Evolutionary conservation across 768 basidiomycete species (phyloP), one percentile per base, ranked within the genome.

Genomic region (Pulveroboletus sp.): DNA sequence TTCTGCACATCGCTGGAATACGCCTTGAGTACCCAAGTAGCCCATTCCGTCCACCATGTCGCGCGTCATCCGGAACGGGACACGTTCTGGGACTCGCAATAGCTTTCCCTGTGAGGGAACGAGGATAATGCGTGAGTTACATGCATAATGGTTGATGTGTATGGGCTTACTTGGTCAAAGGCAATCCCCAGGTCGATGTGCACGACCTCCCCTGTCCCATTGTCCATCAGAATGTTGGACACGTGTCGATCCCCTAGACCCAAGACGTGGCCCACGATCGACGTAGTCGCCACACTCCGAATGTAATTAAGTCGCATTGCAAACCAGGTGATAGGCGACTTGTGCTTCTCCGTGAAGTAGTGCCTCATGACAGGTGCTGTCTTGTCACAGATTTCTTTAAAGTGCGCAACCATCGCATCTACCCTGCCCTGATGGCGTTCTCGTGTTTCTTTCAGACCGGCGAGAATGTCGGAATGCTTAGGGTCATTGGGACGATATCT

Each of bases 161-260:
- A 27, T 3, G 8, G 9, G 7, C 65, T 47, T 53, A 90, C 92
- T 73, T 92, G 91, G 53, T 96, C 96, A 67, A 99, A 98, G 0
- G 93, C 93, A 51, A 98, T 93, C 1, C 95, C 95, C 1, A 98
- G 75, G 67, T 99, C 95, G 46, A 99, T 99, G 65, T 96, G 93
- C 7, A 98, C 83, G 39, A 94, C 76, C 62, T 98, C 92, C 14
- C 95, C 95, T 8, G 80, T 83, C 26, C 66, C 66, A 42, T 81
- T 80, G 66, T 98, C 93, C 39, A 98, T 73, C 39, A 99, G 74
- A 59, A 99, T 95, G 68, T 99, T 99, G 38, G 87, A 86, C 6
- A 79, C 77, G 64, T 99, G 95, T 11, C 95, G 80, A 65, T 99
- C 95, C 0, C 95, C 95, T 1, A 99, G 75, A 8, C 95, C 95